These are phyloP conservation scores for Cadophora malorum DNA, from an alignment of 2,329 filamentous ascomycete genomes.

Conservation along the genomic window DNA sequence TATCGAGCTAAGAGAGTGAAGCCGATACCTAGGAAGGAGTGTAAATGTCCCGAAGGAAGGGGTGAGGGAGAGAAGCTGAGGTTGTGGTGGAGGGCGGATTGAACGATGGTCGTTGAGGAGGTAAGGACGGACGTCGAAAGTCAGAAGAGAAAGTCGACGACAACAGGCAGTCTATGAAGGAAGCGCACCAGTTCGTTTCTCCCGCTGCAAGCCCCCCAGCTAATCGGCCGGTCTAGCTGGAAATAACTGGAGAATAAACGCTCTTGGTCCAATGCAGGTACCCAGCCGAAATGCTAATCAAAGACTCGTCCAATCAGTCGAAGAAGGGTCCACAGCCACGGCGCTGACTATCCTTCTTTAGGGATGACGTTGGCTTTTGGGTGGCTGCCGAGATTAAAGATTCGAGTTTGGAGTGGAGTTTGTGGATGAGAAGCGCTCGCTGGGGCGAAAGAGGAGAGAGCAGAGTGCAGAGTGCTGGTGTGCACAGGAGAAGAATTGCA, in stretches of 20 bases:
- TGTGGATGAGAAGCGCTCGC: background rate
- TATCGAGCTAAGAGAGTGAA: conserved; percentile 53
- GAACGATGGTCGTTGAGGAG: conserved; percentile 23
- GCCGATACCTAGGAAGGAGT: conserved; percentile 48
- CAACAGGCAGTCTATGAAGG: background rate
- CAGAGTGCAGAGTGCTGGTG: no score
- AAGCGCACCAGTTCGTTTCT: conserved; percentile 12
- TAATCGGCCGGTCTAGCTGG: conserved; percentile 5
- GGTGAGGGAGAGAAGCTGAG: conserved; percentile 18
- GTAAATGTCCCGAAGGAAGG: conserved; percentile 45
- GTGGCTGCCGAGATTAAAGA: conserved; percentile 17
- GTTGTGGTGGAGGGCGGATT: conserved; percentile 6
- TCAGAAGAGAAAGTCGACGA: conserved; percentile 9
- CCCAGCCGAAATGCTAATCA: conserved; percentile 17
- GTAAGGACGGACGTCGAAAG: conserved; percentile 12
- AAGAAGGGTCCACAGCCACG: background rate
- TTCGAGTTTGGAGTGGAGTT: conserved; percentile 7
- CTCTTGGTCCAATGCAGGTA: conserved; percentile 12
- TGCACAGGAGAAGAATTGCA: background rate
- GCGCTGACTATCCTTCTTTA: background rate
- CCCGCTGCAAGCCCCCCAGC: background rate
- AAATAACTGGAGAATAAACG: conserved; percentile 16
- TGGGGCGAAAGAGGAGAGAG: background rate
- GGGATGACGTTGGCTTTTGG: background rate
- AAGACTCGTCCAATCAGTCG: background rate